Percentiles rank a stretch among this genome's conserved stretches.
Conservation (phyloP, 2,329 filamentous ascomycete species). For the Colletotrichum sp. region DNA sequence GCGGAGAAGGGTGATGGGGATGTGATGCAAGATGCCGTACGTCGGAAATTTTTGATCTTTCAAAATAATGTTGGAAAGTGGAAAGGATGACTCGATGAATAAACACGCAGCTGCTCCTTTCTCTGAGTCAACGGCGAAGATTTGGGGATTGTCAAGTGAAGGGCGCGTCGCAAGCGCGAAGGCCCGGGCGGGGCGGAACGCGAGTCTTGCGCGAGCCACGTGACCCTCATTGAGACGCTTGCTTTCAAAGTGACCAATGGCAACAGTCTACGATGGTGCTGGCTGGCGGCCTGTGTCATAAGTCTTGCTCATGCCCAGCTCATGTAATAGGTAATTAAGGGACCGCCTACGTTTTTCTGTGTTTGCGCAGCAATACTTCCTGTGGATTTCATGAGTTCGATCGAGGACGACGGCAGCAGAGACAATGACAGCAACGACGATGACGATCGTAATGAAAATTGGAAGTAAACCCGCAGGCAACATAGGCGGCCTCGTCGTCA, state of each 20-base stretch:
- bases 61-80: accelerated
- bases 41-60: not conserved
- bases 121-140: not conserved
- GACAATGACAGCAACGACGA: not conserved
- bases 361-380: not conserved
- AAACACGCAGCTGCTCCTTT: not conserved
- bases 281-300: not conserved
- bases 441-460: not conserved
- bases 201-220: not conserved
- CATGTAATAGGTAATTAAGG: not conserved
- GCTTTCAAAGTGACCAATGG: not conserved
- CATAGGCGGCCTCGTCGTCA: not conserved
- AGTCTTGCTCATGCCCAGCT: not conserved
- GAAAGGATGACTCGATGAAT: not conserved
- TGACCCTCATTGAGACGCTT: not conserved
- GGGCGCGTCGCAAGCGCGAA: conserved; percentile 15
- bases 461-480: not conserved
- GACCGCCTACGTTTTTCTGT: not conserved
- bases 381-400: not conserved
- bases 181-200: not conserved
- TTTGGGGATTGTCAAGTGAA: conserved; percentile 10
- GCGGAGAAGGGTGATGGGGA: not conserved
- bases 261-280: not conserved
- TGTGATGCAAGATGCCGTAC: not conserved
- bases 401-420: not conserved